Conservation (phyloP, 192 early-diverging fungal species). For the Coemansia asiatica region DNA sequence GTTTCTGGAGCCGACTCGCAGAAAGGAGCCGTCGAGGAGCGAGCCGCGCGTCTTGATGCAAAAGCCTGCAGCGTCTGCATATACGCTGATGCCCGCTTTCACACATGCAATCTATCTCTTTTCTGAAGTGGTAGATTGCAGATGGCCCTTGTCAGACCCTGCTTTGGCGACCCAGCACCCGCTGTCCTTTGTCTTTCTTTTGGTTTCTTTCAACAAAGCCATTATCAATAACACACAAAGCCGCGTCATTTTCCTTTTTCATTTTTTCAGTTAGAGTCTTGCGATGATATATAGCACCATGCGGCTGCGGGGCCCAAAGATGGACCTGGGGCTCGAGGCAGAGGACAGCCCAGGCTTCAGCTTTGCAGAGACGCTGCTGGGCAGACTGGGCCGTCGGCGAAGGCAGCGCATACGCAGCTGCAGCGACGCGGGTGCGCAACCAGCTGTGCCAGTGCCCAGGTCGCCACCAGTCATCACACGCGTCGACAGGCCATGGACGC, state of each 20-base stretch:
- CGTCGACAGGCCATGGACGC: conserved; percentile 21
- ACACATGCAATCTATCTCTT: no score
- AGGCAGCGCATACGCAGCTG: conserved; percentile 2
- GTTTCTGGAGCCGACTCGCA: neutral
- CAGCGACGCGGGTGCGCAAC: neutral
- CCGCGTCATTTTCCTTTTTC: no score
- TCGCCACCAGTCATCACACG: conserved; percentile 23
- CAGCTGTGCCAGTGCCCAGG: neutral
- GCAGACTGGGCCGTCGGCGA: conserved; percentile 4
- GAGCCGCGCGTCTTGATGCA: no score
- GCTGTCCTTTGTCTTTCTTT: no score
- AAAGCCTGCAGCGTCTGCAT: no score
- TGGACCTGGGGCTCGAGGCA: neutral
- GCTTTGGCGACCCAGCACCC: no score
- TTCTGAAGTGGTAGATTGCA: no score
- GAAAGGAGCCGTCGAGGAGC: no score
- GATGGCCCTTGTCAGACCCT: no score
- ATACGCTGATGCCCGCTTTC: no score
- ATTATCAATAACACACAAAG: no score
- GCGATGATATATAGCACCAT: conserved; percentile 5
- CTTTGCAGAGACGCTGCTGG: conserved; percentile 10
- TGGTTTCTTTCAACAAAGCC: neutral
- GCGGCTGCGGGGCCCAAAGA: neutral
- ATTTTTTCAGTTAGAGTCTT: no score
- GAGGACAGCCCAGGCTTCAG: neutral